phyloP scores from a whole-genome alignment of 1,139 yeast genomes.

The Blastobotrys raffinosifermentans region DNA sequence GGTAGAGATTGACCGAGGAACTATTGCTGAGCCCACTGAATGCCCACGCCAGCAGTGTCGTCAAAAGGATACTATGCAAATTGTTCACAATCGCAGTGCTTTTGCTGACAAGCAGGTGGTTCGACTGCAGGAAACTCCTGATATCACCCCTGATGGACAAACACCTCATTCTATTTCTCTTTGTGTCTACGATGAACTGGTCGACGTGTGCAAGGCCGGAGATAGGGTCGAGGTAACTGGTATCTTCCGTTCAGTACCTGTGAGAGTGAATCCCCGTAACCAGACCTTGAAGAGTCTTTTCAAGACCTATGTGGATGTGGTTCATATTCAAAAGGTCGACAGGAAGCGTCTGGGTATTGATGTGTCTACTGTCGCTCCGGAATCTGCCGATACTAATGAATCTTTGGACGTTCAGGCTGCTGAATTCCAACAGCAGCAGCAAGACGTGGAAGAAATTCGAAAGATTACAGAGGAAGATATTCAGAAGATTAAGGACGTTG shows the following conservation, averaged over 20 bases:
- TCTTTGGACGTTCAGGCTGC: conserved; percentile 24
- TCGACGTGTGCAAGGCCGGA: conserved; percentile 93
- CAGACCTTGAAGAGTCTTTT: conserved; percentile 77
- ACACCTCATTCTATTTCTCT: conserved; percentile 95
- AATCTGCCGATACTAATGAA: conserved; percentile 11
- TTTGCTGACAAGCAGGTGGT: conserved; percentile 95
- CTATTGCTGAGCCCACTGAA: conserved; percentile 84
- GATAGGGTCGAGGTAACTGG: conserved; percentile 96
- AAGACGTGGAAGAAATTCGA: conserved; percentile 70
- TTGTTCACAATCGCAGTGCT: conserved; percentile 84
- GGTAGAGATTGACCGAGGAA: conserved; percentile 91
- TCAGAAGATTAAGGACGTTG: conserved; percentile 51
- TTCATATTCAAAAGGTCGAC: conserved; percentile 84
- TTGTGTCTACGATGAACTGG: conserved; percentile 93
- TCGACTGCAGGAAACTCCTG: conserved; percentile 95
- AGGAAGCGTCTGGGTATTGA: conserved; percentile 78
- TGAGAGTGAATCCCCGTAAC: conserved; percentile 78
- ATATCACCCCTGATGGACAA: conserved; percentile 97
- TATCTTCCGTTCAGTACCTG: conserved; percentile 87
- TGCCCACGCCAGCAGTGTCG: conserved; percentile 89
- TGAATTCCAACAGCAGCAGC: conserved; percentile 19
- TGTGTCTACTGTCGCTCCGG: conserved; percentile 49
- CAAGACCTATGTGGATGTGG: conserved; percentile 91
- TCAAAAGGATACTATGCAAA: conserved; percentile 81
- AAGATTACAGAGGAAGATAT: conserved; percentile 65